Base-by-base conservation (phyloP, 2,329 filamentous ascomycete genomes). In the Penicillium polonicum region DNA sequence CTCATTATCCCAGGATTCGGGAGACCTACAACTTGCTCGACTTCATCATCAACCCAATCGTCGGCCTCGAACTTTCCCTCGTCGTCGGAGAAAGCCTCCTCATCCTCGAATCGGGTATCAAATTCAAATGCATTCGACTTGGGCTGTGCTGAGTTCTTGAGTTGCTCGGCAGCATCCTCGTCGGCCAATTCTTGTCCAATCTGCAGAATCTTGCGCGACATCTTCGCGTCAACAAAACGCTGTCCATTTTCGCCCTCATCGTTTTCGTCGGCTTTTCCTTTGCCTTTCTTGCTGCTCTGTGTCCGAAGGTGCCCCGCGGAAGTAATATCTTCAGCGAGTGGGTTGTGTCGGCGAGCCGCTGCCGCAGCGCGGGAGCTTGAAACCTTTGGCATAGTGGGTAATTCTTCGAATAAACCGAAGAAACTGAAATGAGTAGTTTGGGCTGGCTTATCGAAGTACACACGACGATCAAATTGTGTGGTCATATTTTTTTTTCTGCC, bases 171-270 rank as follows among this genome's bases (percentile, higher is more conserved):
- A 56, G 83, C 83, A 55, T 93, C 91, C 73, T 97, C 93, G 42
- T 94, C 91, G 15, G 86, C 88, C 15, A 99, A 81, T 71, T 96
- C 91, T 68, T 92, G 89, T 55, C 93, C 93, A 68, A 97, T 91
- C 65, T 89, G 86, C 60, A 99, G 74, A 72, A 99, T 99, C 69
- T 91, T 92, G 66, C 88, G 85, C 57, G 93, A 96, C 19, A 92
- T 87, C 73, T 91, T 92, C 58, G 92, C 87, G 74, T 97, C 92
- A 60, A 99, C 86, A 70, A 89, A 97, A 63, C 83, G 80, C 60
- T 89, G 85, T 59, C 84, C 82, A 57, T 85, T 83, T 10, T 82
- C 81, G 33, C 83, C 81, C 35, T 86, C 83, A n/a, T 69, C 84
- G 50, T 81, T 36, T 27, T 45, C 75, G 38, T 76, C 70, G 54